phyloP scores from a whole-genome alignment of 345 rosid species.

The Alliaria petiolata region DNA sequence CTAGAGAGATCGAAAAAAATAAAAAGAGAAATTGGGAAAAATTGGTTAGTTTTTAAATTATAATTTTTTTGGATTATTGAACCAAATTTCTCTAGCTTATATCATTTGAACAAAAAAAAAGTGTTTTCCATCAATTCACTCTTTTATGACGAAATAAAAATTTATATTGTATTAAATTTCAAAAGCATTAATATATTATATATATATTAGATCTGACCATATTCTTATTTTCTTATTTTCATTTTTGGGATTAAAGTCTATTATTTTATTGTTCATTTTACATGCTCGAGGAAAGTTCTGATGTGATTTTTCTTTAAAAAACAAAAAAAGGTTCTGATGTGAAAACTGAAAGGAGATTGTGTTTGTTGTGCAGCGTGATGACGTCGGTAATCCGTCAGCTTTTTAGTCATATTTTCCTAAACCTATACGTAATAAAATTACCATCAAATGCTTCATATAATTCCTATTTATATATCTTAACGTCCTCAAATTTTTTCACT shows the following conservation, averaged over 20 bases:
- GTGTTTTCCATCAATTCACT: background rate
- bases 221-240: background rate
- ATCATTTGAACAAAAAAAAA: too few relatives aligned
- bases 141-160: background rate
- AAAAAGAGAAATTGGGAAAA: too few relatives aligned
- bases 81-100: too few relatives aligned
- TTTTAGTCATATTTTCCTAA: background rate
- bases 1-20: too few relatives aligned
- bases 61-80: too few relatives aligned
- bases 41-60: too few relatives aligned
- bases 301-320: too few relatives aligned
- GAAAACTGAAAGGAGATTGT: background rate
- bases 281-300: slow-evolving; percentile 14
- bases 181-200: background rate
- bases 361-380: slow-evolving; percentile 1
- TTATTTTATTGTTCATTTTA: background rate
- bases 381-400: slow-evolving; percentile 19
- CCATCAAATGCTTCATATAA: background rate
- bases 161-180: background rate
- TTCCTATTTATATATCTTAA: background rate
- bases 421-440: background rate
- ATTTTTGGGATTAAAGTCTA: background rate
- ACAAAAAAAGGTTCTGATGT: slow-evolving; percentile 23
- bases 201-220: background rate
- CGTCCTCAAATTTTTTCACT: background rate